Percentiles rank a stretch among this genome's conserved stretches.
Conservation (phyloP, 192 early-diverging fungal genomes). For the Backusella psychrophila region DNA sequence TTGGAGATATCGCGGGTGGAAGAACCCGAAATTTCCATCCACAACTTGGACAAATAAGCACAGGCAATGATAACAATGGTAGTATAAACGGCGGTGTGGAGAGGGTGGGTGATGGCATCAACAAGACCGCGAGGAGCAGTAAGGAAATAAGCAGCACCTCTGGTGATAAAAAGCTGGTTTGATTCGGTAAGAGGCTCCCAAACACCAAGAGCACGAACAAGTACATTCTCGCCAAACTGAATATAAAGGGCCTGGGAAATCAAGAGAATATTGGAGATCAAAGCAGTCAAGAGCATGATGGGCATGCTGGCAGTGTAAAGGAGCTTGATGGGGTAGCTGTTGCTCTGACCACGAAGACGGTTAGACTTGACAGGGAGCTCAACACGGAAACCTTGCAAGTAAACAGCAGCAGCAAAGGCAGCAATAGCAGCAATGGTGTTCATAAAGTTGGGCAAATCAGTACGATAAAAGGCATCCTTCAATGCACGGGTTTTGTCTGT, state of each 20-base stretch:
- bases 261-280: slow-evolving; percentile 95
- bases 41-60: slow-evolving; percentile 94
- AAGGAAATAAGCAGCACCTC: slow-evolving; percentile 96
- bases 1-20: slow-evolving; percentile 96
- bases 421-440: slow-evolving; percentile 88
- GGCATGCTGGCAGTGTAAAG: slow-evolving; percentile 99
- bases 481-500: slow-evolving; percentile 94
- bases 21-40: slow-evolving; percentile 98
- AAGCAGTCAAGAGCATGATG: slow-evolving; percentile 98
- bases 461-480: slow-evolving; percentile 96
- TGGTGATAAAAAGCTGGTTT: slow-evolving; percentile 87
- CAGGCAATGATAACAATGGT: slow-evolving; percentile 92
- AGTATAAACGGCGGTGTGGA: slow-evolving; percentile 92
- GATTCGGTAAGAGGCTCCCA: slow-evolving; percentile 96
- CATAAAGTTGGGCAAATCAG: slow-evolving; percentile 80
- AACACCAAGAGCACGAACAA: slow-evolving; percentile 91
- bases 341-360: slow-evolving; percentile 92
- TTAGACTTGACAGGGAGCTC: slow-evolving; percentile 98
- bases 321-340: slow-evolving; percentile 98
- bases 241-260: slow-evolving; percentile 97
- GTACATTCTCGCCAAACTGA: slow-evolving; percentile 92
- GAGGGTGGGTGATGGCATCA: slow-evolving; percentile 85
- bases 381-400: slow-evolving; percentile 99
- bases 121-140: slow-evolving; percentile 86
- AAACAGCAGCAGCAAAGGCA: slow-evolving; percentile 83